A percentile compares a stretch with the other conserved stretches of the same genome.
These are phyloP conservation scores for Manihot esculenta DNA, from an alignment of 441 rosid genomes.

Conservation along the genomic window DNA sequence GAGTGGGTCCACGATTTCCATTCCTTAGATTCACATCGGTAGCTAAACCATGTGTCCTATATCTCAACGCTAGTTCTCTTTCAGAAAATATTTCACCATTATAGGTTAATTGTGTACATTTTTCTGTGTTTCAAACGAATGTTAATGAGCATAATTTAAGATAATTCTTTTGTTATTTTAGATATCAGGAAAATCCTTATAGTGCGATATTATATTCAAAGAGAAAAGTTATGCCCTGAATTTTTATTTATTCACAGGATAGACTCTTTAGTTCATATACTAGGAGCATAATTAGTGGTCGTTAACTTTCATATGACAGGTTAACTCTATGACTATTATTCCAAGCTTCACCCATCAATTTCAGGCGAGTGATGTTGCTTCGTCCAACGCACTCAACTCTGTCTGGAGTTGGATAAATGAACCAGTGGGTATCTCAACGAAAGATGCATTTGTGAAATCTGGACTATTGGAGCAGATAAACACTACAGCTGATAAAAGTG, in stretches of 20 bases:
- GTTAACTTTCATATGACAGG: conserved; percentile 37
- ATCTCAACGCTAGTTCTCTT: neutral
- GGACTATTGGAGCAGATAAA: conserved; percentile 90
- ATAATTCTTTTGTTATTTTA: neutral
- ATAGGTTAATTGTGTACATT: neutral
- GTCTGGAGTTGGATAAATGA: conserved; percentile 82
- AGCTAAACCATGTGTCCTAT: neutral
- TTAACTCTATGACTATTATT: conserved; percentile 61
- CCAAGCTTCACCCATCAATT: conserved; percentile 56
- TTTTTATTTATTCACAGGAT: neutral
- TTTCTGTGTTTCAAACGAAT: neutral
- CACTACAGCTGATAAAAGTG: conserved; percentile 82
- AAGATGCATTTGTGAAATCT: conserved; percentile 50
- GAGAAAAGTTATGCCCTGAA: neutral
- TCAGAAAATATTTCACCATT: neutral
- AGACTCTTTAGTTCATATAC: neutral
- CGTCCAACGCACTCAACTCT: conserved; percentile 45
- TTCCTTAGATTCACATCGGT: neutral
- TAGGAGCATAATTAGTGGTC: conserved; percentile 13
- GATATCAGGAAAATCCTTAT: neutral
- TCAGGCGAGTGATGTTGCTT: conserved; percentile 40
- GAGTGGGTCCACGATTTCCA: neutral
- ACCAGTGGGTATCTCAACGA: conserved; percentile 80
- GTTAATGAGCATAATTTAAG: neutral
- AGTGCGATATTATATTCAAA: neutral